Evolutionary conservation across 2,329 filamentous ascomycete genomes (phyloP), one percentile per base, ranked within the genome.

Genomic region (Cladosporium velox): DNA sequence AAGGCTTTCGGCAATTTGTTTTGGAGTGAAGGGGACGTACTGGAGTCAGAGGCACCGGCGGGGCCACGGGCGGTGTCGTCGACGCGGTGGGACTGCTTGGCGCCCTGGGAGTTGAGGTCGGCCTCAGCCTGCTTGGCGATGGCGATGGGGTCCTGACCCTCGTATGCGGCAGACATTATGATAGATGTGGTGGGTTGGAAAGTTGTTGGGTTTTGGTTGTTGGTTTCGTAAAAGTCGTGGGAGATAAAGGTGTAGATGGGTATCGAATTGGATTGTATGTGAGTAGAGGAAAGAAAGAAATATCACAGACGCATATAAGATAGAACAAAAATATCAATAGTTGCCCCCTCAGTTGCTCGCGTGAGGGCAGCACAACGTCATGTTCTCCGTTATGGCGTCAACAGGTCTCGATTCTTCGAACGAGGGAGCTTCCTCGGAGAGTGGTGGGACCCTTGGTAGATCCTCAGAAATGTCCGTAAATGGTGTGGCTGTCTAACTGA

Each of bases 91-190:
- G 57, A 64, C 34, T 76, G 70, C 68, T 80, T 81, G 11, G 79
- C 78, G 15, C 71, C 66, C 38, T 79, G 69, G 10, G 79, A 79
- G 74, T 83, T 82, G 63, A 84, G 77, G 65, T 85, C 81, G 21
- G 74, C 75, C 77, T 84, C 82, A 12, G 82, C 82, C 69, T 84
- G 75, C 70, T 80, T 74, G 63, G 83, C 81, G 71, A 83, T 73
- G 32, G 77, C 73, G 70, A 79, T 71, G 61, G 79, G 80, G 72
- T 82, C 75, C 64, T 79, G 73, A 70, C 75, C 75, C 66, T 78
- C 66, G 75, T 80, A 78, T 72, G 77, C 77, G 65, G 72, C 70
- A 54, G 82, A 82, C 81, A 83, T 83, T 65, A 34, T 77, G 62
- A 58, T 47, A 14, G 66, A 66, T 54, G 60, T 67, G 61, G 64